Base-by-base conservation (phyloP, 768 basidiomycete genomes). In the Boletales sp. region DNA sequence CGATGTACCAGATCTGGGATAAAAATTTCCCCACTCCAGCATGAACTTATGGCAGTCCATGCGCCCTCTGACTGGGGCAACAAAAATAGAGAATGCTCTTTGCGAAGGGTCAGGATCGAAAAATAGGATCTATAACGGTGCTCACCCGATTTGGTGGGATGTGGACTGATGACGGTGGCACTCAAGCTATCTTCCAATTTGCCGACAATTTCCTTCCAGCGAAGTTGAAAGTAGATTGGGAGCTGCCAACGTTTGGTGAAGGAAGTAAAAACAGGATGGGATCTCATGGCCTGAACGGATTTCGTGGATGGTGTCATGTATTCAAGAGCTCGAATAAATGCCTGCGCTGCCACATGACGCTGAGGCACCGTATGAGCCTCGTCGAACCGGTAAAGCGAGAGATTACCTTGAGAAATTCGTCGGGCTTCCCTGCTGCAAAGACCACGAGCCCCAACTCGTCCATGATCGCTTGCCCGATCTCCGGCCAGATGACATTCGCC, bases 181-280 rank as follows among this genome's bases (percentile, higher is more conserved):
- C 68, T 62, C 13, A 98, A 69, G 2, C 72, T 68, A 12, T 86
- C 84, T 69, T 99, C 97, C 14, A 97, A 70, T 43, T 74, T 76
- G 1, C 78, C 71, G 0, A 94, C 82, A 45, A 95, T 89, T 62
- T 97, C 95, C 69, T 97, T 97, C 92, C 94, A 95, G 39, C 95
- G 80, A 52, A 99, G 73, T 62, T 99, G 97, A 66, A 95, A 98
- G 65, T 98, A 98, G 9, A 98, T 88, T 2, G 92, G 90, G 3
- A 99, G 78, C 64, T 98, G 97, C 94, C 97, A 99, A 32, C 93
- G 80, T 52, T 81, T 77, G 62, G 87, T 82, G 62, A 98, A 97
- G 2, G 83, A 68, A 19, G 61, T 55, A 64, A 85, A 95, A 4
- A 83, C 73, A 0, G 83, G 79, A 64, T 92, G 88, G 5, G 72